Evolutionary conservation across 139 green algal genomes (phyloP), one percentile per base, ranked within the genome.

Genomic region (Chlamydomonas schloesseri): DNA sequence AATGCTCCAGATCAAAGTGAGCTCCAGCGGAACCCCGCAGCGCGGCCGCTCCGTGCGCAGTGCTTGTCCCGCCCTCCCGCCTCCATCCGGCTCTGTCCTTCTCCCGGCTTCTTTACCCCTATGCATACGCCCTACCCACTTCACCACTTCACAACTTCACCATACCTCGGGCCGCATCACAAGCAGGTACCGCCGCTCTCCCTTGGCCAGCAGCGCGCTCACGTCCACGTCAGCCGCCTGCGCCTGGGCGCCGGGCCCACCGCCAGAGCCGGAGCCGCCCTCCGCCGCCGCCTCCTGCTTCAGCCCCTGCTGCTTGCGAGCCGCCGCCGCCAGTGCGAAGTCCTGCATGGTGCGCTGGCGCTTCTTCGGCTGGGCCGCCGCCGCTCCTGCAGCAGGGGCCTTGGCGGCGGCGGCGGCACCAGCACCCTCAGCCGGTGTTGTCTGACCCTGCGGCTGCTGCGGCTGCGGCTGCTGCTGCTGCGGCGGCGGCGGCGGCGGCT

Each of bases 331-430:
- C 5, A 81, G 72, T 2, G 74, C 84, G 33, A 84, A 89, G 67
- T 89, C 84, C 29, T 79, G 37, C 84, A 89, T 89, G 34, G 73
- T 89, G 50, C 75, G 67, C 74, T 89, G 84, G 26, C 82, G 82
- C 46, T 88, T 88, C 21, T 20, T 15, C 24, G 82, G 71, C 71
- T 42, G 36, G 53, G 50, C 1, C 28, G 20, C 20, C 69, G 36
- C 57, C 55, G 42, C 31, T 31, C 3, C 21, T 50, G 37, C 20
- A 29, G 31, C 55, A 3, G 36, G 33, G 17, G 47, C 55, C 21
- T 62, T 47, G 55, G 50, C 13, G 29, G 42, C 42, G 42, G 42
- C 42, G 42, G 42, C 42, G 42, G 6, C 42, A 8, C 42, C 42
- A 50, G 42, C 42, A 50, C 42, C 42, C 55, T 62, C 55, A 23